Conservation (phyloP, 768 basidiomycete genomes). For the Boletus subcaerulescens region DNA sequence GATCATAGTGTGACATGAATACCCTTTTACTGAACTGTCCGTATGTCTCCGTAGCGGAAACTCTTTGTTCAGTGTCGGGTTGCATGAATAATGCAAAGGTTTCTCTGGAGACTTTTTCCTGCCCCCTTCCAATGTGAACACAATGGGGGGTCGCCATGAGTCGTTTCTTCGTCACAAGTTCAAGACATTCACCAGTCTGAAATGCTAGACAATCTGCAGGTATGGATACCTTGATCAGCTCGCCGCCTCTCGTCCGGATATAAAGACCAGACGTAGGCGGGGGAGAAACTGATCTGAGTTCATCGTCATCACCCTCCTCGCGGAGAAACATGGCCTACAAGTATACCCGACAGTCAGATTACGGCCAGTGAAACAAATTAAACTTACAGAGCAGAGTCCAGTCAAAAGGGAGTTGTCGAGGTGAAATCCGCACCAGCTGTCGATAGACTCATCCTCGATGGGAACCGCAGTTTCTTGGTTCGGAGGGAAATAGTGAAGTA, state of each 20-base stretch:
- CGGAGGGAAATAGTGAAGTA: conserved; percentile 95
- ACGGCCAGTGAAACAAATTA: neutral
- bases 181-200: conserved; percentile 95
- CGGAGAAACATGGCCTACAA: conserved; percentile 80
- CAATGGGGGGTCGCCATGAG: conserved; percentile 94
- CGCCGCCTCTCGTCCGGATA: conserved; percentile 80
- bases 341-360: conserved; percentile 2
- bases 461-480: conserved; percentile 36
- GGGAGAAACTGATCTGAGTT: conserved; percentile 53
- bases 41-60: conserved; percentile 73
- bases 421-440: conserved; percentile 95
- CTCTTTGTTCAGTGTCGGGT: conserved; percentile 74
- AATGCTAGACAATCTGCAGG: conserved; percentile 86
- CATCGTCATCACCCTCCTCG: conserved; percentile 37
- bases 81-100: conserved; percentile 91
- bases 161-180: conserved; percentile 77
- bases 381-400: conserved; percentile 80
- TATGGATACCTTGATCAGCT: conserved; percentile 80
- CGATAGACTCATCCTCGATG: conserved; percentile 61
- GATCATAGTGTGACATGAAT: conserved; percentile 52
- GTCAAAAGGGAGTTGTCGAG: conserved; percentile 90
- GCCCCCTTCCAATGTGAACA: conserved; percentile 67
- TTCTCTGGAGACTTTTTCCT: conserved; percentile 66
- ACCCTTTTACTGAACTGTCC: conserved; percentile 87
- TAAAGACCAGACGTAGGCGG: conserved; percentile 82